Evolutionary conservation across 2,329 filamentous ascomycete species (phyloP).

Genomic region (Xylaria sp.): DNA sequence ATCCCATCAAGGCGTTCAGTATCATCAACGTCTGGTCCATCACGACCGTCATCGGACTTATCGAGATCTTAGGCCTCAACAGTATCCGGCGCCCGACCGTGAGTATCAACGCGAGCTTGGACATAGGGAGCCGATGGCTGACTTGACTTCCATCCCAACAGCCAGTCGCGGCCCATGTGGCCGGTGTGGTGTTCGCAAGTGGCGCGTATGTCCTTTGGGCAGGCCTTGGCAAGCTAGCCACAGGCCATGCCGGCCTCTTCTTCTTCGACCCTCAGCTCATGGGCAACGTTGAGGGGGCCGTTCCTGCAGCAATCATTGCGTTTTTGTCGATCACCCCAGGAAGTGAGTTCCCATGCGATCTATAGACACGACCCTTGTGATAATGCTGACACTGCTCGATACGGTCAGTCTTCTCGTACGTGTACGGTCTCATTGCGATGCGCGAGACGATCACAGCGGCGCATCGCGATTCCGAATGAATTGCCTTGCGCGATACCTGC

Average conservation of each 20-base stretch:
- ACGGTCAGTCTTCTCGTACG: slow-evolving; percentile 48
- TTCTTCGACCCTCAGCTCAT: slow-evolving; percentile 52
- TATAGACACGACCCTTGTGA: neutral
- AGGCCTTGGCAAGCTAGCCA: slow-evolving; percentile 49
- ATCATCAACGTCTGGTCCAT: slow-evolving; percentile 51
- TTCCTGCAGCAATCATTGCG: slow-evolving; percentile 47
- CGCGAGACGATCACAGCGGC: slow-evolving; percentile 45
- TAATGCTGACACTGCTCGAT: slow-evolving; percentile 23
- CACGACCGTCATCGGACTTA: slow-evolving; percentile 46
- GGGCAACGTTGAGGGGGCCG: slow-evolving; percentile 45
- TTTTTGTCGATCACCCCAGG: slow-evolving; percentile 49
- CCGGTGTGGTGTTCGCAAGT: slow-evolving; percentile 45
- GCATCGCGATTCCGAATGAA: slow-evolving; percentile 14
- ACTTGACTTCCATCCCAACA: slow-evolving; percentile 28
- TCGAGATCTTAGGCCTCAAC: slow-evolving; percentile 54
- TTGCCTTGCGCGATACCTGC: neutral
- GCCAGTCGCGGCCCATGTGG: slow-evolving; percentile 49
- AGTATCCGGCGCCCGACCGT: slow-evolving; percentile 56
- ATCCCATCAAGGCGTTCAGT: slow-evolving; percentile 50
- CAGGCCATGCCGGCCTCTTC: slow-evolving; percentile 52
- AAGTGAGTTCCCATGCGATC: slow-evolving; percentile 42
- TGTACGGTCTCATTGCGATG: slow-evolving; percentile 53
- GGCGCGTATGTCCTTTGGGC: slow-evolving; percentile 55
- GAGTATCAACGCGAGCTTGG: slow-evolving; percentile 24
- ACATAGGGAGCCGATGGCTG: slow-evolving; percentile 15